Base-by-base conservation (phyloP, 176 grass and related monocot species). In the Alloteropsis semialata region DNA sequence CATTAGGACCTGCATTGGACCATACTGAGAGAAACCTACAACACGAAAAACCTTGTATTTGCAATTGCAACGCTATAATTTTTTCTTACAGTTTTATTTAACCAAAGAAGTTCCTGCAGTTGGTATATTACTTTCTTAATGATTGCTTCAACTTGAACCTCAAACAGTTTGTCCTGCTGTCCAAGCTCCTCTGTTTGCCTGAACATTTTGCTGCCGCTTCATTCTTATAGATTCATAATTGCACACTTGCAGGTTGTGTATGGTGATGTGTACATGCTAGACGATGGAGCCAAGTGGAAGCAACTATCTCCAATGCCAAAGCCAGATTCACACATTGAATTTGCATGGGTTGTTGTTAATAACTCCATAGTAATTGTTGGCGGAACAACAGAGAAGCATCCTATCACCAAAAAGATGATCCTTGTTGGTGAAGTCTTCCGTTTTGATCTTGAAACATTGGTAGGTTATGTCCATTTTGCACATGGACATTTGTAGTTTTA, bases 381-480 rank as follows among this genome's bases (percentile, higher is more conserved):
- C 8, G 95, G 95, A 77, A 94, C 90, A 15, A 94, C 92, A 28
- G 85, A 94, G 79, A 94, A 94, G 63, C 95, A 97, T 80, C 95
- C 95, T 34, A 49, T 93, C 41, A 97, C 90, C 50, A 97, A 97
- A 83, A 97, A 89, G 74, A 97, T 94, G 92, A 89, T 94, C 79
- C 88, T 97, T 58, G 90, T 97, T 61, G 92, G 95, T 78, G 92
- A 97, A 87, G 86, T 94, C 38, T 92, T 97, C 82, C 84, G 53
- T 28, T 89, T 94, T 69, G 77, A 94, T 83, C 85, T 97, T 59
- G 85, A 94, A 78, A 86, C 69, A 43, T 45, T 88, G 92, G 95
- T 97, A 89, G 0, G 64, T 72, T 42, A 67, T 32, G 5, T 34
- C 33, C 62, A 77, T 89, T 39, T 76, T 44, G 1, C 41, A 39